Conservation (phyloP, 441 rosid genomes). For the Gossypium trilobum region DNA sequence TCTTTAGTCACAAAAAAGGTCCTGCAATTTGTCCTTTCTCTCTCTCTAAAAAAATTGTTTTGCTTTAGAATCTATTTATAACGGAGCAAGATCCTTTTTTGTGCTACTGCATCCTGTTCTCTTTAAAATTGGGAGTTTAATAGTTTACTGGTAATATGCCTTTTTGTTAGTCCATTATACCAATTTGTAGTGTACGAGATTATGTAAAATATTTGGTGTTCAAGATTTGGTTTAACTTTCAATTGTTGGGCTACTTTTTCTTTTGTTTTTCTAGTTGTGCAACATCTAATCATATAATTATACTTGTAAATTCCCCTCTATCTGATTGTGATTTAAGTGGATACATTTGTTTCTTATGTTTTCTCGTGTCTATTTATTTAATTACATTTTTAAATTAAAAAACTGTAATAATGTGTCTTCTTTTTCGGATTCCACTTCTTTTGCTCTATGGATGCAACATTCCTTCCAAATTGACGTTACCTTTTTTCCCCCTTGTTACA, state of each 20-base stretch:
- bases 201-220: slow-evolving; percentile 6
- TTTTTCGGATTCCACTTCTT: background rate
- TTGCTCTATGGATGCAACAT: background rate
- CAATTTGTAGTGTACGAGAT: background rate
- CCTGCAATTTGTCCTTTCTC: background rate
- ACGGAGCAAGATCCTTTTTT: background rate
- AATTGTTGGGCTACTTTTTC: background rate
- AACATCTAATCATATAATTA: background rate
- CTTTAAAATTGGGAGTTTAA: background rate
- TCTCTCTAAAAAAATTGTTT: background rate
- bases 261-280: background rate
- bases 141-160: background rate
- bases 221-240: slow-evolving; percentile 11
- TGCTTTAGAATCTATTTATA: background rate
- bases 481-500: slow-evolving; percentile 16
- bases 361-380: background rate
- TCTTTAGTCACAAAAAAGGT: slow-evolving; percentile 3
- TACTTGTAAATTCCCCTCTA: background rate
- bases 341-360: background rate
- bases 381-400: background rate
- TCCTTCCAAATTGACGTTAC: background rate
- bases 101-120: slow-evolving; percentile 8
- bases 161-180: background rate
- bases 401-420: background rate
- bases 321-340: slow-evolving; percentile 1